These are phyloP conservation scores for Alloteropsis semialata DNA, from an alignment of 176 grass and related monocot genomes.

Conservation along the genomic window DNA sequence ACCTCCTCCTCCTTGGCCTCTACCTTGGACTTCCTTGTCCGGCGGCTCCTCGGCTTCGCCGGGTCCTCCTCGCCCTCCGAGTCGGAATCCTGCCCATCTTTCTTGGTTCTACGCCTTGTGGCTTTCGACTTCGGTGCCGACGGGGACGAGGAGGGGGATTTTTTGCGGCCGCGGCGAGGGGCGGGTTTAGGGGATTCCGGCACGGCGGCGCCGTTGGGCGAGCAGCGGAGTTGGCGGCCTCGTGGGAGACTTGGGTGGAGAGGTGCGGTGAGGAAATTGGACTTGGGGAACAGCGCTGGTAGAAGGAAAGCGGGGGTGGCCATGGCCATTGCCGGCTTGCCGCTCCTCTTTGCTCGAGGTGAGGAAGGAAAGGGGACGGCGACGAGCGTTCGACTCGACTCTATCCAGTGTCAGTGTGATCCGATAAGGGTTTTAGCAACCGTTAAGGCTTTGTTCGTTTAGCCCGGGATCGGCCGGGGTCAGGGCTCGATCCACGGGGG, in stretches of 20 bases:
- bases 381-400: conserved; percentile 12
- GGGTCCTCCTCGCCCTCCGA: conserved; percentile 21
- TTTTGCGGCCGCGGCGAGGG: conserved; percentile 37
- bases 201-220: conserved; percentile 31
- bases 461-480: too few relatives aligned
- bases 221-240: conserved; percentile 22
- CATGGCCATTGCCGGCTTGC: conserved; percentile 43
- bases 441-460: conserved; percentile 14
- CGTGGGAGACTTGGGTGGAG: neutral
- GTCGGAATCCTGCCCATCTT: neutral
- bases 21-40: conserved; percentile 35
- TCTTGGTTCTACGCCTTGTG: conserved; percentile 27
- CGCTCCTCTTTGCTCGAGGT: conserved; percentile 3
- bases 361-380: neutral
- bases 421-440: conserved; percentile 42
- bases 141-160: conserved; percentile 31
- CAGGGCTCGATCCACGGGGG: too few relatives aligned
- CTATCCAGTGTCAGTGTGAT: conserved; percentile 40
- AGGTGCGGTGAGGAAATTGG: neutral
- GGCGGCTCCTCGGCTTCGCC: conserved; percentile 30
- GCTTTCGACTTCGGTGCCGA: conserved; percentile 27
- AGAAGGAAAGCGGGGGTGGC: conserved; percentile 35
- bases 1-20: conserved; percentile 29
- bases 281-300: conserved; percentile 16
- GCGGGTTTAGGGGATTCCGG: conserved; percentile 39